A percentile compares a stretch with the other conserved stretches of the same genome.
phyloP scores from a whole-genome alignment of 352 stramenopile species.

The Phytophthora podocarpi region DNA sequence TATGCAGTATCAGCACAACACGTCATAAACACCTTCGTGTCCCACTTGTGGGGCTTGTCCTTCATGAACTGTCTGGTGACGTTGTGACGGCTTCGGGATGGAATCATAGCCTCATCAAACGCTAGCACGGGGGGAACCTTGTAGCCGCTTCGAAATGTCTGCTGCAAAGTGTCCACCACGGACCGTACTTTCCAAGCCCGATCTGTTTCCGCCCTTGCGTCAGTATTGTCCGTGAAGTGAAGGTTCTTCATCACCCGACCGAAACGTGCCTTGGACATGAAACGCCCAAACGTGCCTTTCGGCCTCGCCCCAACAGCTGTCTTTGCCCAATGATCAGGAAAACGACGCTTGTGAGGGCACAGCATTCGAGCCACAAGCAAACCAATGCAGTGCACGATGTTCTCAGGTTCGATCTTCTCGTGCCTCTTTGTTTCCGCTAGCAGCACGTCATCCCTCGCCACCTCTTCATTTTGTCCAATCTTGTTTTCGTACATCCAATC shows the following conservation, averaged over 20 bases:
- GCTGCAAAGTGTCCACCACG: neutral
- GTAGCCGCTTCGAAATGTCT: neutral
- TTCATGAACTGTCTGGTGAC: conserved; percentile 2
- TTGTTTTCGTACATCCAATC: neutral
- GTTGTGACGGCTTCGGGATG: neutral
- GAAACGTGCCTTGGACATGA: conserved; percentile 12
- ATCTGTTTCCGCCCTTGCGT: neutral
- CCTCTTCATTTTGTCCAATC: neutral
- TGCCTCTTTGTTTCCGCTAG: neutral
- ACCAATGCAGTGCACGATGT: conserved; percentile 10
- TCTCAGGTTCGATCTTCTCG: conserved; percentile 9
- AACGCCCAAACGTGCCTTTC: conserved; percentile 4
- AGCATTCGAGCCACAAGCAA: conserved; percentile 5
- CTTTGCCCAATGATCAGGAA: conserved; percentile 5
- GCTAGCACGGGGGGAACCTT: neutral
- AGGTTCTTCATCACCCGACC: neutral
- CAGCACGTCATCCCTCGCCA: neutral
- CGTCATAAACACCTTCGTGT: conserved; percentile 20
- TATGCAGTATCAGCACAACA: conserved; percentile 8
- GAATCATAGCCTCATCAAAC: conserved; percentile 16
- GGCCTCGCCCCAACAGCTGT: neutral
- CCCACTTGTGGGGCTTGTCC: no score
- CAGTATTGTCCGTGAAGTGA: neutral
- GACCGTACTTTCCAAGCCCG: conserved; percentile 5
- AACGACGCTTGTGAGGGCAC: neutral